Evolutionary conservation across 2,329 filamentous ascomycete genomes (phyloP).

Genomic region (Pestalotiopsis sp.): DNA sequence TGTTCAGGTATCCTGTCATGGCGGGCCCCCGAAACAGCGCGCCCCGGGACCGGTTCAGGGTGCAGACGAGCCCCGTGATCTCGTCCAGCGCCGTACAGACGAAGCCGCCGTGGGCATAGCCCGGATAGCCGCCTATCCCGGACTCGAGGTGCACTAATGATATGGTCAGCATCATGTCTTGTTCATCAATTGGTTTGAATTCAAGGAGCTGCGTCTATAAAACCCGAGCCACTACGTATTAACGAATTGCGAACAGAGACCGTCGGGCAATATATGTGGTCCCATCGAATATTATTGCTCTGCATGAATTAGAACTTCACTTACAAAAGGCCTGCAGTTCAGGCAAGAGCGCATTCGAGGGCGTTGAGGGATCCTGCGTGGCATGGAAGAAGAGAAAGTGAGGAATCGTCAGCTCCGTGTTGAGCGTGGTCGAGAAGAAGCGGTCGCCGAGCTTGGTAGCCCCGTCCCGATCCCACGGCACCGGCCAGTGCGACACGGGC

Average conservation of each 20-base stretch:
- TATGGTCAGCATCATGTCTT: no score
- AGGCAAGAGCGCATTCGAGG: neutral
- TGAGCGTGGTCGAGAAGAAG: constrained; percentile 10
- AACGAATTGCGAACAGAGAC: no score
- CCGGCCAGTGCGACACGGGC: neutral
- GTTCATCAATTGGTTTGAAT: no score
- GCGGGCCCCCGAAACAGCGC: constrained; percentile 25
- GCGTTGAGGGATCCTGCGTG: neutral
- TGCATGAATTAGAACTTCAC: neutral
- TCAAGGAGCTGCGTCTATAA: no score
- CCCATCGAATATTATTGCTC: no score
- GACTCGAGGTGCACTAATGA: constrained; percentile 32
- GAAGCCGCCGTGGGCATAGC: constrained; percentile 48
- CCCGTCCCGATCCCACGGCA: neutral
- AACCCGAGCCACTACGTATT: no score
- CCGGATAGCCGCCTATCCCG: constrained; percentile 47
- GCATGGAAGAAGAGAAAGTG: neutral
- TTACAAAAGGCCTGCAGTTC: neutral
- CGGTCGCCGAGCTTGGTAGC: neutral
- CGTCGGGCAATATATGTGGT: no score
- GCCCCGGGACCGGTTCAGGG: constrained; percentile 26
- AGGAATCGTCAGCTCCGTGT: constrained; percentile 10
- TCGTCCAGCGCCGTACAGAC: constrained; percentile 49
- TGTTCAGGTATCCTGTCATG: constrained; percentile 9
- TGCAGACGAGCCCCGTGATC: constrained; percentile 37